Conservation (phyloP, 768 basidiomycete species). For the Naematelia encephala region DNA sequence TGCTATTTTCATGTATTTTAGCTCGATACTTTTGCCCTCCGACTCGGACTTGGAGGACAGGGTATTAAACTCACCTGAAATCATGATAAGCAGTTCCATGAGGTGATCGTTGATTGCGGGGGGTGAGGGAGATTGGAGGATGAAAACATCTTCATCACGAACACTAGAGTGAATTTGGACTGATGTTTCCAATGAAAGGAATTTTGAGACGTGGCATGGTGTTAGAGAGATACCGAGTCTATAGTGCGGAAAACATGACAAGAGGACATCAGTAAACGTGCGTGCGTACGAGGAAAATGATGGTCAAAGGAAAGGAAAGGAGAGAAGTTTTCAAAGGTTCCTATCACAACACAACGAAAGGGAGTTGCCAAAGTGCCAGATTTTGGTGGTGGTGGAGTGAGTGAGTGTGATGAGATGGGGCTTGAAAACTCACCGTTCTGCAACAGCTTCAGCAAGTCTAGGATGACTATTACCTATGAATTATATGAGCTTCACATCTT, state of each 20-base stretch:
- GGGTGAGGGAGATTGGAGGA: slow-evolving; percentile 66
- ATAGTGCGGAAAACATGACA: slow-evolving; percentile 12
- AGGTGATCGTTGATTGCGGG: slow-evolving; percentile 74
- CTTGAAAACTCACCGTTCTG: slow-evolving; percentile 68
- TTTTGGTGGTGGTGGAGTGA: neutral
- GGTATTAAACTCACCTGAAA: slow-evolving; percentile 60
- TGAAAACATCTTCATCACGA: slow-evolving; percentile 97
- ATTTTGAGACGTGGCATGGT: slow-evolving; percentile 79
- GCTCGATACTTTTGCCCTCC: neutral
- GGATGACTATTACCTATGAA: slow-evolving; percentile 84
- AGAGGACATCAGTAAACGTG: slow-evolving; percentile 12
- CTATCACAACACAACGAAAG: neutral
- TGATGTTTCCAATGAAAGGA: slow-evolving; percentile 84
- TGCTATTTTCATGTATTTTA: slow-evolving; percentile 46
- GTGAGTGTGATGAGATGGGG: slow-evolving; percentile 13
- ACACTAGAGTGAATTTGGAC: slow-evolving; percentile 93
- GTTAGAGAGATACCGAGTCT: slow-evolving; percentile 87
- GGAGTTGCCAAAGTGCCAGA: neutral
- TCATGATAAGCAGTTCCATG: slow-evolving; percentile 99
- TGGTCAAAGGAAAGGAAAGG: slow-evolving; percentile 10
- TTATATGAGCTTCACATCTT: neutral
- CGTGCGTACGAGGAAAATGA: slow-evolving; percentile 7
- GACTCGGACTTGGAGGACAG: neutral
- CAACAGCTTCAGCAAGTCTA: slow-evolving; percentile 88
- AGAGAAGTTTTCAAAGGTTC: neutral